Conservation (phyloP, 2,329 filamentous ascomycete genomes). For the Hypoxylon sp. region DNA sequence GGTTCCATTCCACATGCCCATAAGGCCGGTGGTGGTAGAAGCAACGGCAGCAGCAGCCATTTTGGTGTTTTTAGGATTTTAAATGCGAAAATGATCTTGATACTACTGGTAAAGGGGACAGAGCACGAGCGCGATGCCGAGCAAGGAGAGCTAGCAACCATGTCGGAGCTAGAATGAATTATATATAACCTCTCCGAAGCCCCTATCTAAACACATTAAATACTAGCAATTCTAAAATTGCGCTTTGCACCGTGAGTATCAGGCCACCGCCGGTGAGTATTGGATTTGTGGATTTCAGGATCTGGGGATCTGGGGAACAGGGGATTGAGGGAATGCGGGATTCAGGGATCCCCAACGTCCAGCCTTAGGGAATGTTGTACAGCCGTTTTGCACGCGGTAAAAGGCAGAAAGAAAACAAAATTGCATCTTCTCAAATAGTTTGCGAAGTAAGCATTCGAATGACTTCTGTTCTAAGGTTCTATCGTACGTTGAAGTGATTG, state of each 20-base stretch:
- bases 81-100: conserved; percentile 7
- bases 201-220: conserved; percentile 9
- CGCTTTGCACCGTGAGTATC: conserved; percentile 5
- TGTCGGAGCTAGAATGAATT: conserved; percentile 17
- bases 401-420: conserved; percentile 1
- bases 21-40: conserved; percentile 48
- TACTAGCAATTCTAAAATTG: not conserved
- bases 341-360: conserved; percentile 37
- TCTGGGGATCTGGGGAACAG: conserved; percentile 40
- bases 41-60: conserved; percentile 49
- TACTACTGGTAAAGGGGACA: conserved; percentile 11
- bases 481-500: conserved; percentile 24
- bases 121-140: conserved; percentile 19
- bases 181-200: conserved; percentile 37
- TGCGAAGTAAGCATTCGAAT: conserved; percentile 23
- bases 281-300: conserved; percentile 45
- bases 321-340: conserved; percentile 43
- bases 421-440: conserved; percentile 29
- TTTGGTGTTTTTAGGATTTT: conserved; percentile 14
- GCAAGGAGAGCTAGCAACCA: conserved; percentile 3
- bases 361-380: conserved; percentile 26
- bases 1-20: conserved; percentile 53
- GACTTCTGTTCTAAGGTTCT: conserved; percentile 15
- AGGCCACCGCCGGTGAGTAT: conserved; percentile 18
- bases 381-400: conserved; percentile 9